A percentile compares a stretch with the other conserved stretches of the same genome.
phyloP scores from a whole-genome alignment of 2,329 filamentous ascomycete species.

The Aspergillus thermomutatus region DNA sequence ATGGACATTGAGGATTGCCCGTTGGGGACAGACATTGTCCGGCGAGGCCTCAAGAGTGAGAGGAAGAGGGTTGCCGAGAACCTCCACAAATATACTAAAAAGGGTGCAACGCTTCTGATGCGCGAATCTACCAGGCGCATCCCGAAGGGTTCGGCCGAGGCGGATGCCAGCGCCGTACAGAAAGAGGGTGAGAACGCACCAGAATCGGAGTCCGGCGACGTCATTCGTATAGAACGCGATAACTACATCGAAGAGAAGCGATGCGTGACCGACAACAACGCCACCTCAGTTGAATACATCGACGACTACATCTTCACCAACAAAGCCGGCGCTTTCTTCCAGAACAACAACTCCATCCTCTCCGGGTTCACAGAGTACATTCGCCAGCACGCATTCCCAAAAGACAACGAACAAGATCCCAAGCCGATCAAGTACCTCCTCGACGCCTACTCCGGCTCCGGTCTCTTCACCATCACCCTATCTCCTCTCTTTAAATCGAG shows the following conservation, averaged over 20 bases:
- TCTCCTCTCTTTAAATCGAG: constrained; percentile 74
- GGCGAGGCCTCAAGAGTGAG: constrained; percentile 74
- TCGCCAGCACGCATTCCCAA: constrained; percentile 69
- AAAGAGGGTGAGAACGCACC: constrained; percentile 24
- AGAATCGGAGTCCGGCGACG: constrained; percentile 37
- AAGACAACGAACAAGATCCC: constrained; percentile 28
- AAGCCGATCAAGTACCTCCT: constrained; percentile 76
- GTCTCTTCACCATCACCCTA: constrained; percentile 94
- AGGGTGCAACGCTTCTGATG: constrained; percentile 82
- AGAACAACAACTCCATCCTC: constrained; percentile 99
- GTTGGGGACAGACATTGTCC: constrained; percentile 83
- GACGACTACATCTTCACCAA: constrained; percentile 82
- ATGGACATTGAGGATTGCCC: constrained; percentile 97
- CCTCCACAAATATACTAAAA: constrained; percentile 63
- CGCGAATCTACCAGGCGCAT: constrained; percentile 76
- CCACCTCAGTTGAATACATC: constrained; percentile 81
- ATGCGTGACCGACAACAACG: constrained; percentile 84
- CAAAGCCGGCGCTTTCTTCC: constrained; percentile 92
- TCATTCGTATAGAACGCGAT: constrained; percentile 56
- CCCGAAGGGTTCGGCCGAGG: constrained; percentile 19
- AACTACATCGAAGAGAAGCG: constrained; percentile 73
- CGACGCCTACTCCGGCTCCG: constrained; percentile 95
- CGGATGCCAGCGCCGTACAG: constrained; percentile 17
- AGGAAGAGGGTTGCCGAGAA: constrained; percentile 70
- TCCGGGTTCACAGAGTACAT: constrained; percentile 83